Conservation (phyloP, 805 yeast species). For the Cyberlindnera maclurae region DNA sequence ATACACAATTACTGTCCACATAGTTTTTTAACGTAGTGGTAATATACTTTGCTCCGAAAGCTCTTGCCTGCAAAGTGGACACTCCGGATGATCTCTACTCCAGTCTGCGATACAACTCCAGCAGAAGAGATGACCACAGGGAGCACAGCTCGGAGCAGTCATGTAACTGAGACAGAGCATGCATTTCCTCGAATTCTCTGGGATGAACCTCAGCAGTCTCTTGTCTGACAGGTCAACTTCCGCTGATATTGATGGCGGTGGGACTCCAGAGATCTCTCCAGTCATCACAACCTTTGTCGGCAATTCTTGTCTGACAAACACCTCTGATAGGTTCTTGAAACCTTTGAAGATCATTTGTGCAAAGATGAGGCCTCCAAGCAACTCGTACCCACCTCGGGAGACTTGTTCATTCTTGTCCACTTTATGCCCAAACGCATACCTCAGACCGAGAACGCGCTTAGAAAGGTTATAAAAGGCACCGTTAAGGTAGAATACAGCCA, state of each 20-base stretch:
- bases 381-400: slow-evolving; percentile 58
- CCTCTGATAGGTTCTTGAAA: slow-evolving; percentile 5
- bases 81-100: slow-evolving; percentile 81
- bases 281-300: background rate
- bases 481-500: slow-evolving; percentile 74
- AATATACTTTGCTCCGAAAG: slow-evolving; percentile 31
- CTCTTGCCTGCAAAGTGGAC: slow-evolving; percentile 83
- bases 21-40: slow-evolving; percentile 15
- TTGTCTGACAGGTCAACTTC: slow-evolving; percentile 52
- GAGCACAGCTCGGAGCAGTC: slow-evolving; percentile 77
- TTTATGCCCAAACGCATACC: slow-evolving; percentile 70
- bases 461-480: slow-evolving; percentile 78
- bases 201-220: slow-evolving; percentile 54
- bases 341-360: slow-evolving; percentile 44
- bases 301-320: background rate
- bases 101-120: slow-evolving; percentile 89
- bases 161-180: slow-evolving; percentile 77
- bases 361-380: slow-evolving; percentile 59
- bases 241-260: slow-evolving; percentile 3
- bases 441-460: slow-evolving; percentile 69
- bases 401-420: slow-evolving; percentile 35
- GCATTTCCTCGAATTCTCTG: slow-evolving; percentile 65
- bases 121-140: slow-evolving; percentile 91
- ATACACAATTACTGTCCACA: background rate
- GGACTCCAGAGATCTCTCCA: background rate